phyloP scores from a whole-genome alignment of 352 stramenopile species.

The Phytopythium delawarense region DNA sequence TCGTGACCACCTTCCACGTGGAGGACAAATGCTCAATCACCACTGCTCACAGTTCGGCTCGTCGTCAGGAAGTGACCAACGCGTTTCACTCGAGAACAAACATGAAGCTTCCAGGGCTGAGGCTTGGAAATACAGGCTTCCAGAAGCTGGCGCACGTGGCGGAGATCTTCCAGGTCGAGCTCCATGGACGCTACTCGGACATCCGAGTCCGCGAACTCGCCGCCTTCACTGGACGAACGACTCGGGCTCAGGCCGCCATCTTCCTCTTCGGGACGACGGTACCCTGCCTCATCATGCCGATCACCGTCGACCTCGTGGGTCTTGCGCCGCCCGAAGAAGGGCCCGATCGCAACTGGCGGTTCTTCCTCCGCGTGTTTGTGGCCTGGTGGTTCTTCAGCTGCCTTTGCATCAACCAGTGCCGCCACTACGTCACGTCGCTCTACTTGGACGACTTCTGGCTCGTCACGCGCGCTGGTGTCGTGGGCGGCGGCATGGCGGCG shows the following conservation, averaged over 20 bases:
- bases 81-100: not conserved
- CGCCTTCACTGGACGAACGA: constrained; percentile 10
- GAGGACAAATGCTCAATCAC: too few species aligned
- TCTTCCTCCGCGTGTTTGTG: constrained; percentile 14
- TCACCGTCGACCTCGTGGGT: constrained; percentile 14
- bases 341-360: constrained; percentile 10
- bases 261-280: constrained; percentile 14
- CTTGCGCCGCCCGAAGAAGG: constrained; percentile 11
- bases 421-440: constrained; percentile 14
- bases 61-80: not conserved
- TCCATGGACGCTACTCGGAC: constrained; percentile 15
- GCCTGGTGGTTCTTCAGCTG: constrained; percentile 19
- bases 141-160: not conserved
- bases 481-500: constrained; percentile 3
- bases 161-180: constrained; percentile 16
- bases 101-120: not conserved
- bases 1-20: too few species aligned
- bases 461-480: constrained; percentile 5
- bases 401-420: constrained; percentile 13
- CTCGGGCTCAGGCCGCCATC: constrained; percentile 3
- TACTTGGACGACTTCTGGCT: constrained; percentile 10
- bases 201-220: constrained; percentile 8
- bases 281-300: constrained; percentile 15
- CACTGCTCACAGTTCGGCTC: too few species aligned
- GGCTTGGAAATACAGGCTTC: not conserved